A percentile compares a stretch with the other conserved stretches of the same genome.
phyloP scores from a whole-genome alignment of 352 stramenopile species.

The Phytophthora syringae region DNA sequence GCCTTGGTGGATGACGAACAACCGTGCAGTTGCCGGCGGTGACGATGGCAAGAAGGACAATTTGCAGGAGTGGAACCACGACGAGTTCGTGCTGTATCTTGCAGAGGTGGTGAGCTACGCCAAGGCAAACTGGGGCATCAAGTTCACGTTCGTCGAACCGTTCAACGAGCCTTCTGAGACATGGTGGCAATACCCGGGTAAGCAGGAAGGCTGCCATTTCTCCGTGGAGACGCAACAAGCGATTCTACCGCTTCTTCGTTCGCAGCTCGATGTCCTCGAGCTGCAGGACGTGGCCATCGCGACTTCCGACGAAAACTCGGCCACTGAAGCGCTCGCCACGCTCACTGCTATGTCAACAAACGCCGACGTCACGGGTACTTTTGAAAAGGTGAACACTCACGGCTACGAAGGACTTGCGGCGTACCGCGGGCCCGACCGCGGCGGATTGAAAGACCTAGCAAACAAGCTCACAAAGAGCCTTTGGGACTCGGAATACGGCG shows the following conservation, averaged over 20 bases:
- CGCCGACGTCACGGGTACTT: conserved; percentile 26
- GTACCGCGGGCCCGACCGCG: conserved; percentile 51
- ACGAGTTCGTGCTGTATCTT: conserved; percentile 56
- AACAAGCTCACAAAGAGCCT: conserved; percentile 48
- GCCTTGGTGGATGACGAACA: conserved; percentile 71
- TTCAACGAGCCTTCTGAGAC: conserved; percentile 64
- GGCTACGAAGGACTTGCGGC: conserved; percentile 54
- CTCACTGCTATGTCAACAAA: conserved; percentile 35
- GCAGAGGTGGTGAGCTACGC: conserved; percentile 46
- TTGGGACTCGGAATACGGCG: conserved; percentile 68
- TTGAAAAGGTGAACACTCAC: conserved; percentile 66
- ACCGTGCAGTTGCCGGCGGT: conserved; percentile 50
- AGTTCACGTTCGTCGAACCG: conserved; percentile 60
- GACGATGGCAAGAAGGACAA: conserved; percentile 50
- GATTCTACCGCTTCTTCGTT: conserved; percentile 45
- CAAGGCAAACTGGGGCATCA: conserved; percentile 50
- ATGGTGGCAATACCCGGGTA: conserved; percentile 59
- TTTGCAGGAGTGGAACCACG: conserved; percentile 52
- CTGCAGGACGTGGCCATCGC: conserved; percentile 43
- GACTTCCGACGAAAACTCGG: conserved; percentile 64
- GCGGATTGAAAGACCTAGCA: conserved; percentile 36
- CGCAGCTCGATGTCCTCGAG: conserved; percentile 44
- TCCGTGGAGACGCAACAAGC: conserved; percentile 42
- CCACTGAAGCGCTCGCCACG: conserved; percentile 37
- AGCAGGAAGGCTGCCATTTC: conserved; percentile 65